phyloP scores from a whole-genome alignment of 768 basidiomycete species.

The Auricularia heimuer region DNA sequence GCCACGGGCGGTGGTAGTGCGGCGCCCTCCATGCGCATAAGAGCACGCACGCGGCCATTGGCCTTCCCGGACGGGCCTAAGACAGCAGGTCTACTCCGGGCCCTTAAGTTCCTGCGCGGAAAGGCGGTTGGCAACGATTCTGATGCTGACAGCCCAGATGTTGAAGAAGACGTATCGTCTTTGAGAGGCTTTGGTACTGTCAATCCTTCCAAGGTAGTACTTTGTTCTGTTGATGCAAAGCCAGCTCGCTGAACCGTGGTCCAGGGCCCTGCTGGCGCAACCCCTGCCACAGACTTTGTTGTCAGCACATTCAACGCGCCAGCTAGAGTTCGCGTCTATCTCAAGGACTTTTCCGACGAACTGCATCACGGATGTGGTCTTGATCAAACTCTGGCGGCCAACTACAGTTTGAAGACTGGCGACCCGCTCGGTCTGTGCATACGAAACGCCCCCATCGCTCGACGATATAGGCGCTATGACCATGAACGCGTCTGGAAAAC shows the following conservation, averaged over 20 bases:
- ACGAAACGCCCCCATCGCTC: conserved; percentile 52
- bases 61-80: conserved; percentile 24
- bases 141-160: neutral
- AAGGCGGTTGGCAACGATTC: neutral
- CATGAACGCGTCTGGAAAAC: conserved; percentile 62
- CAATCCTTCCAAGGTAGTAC: neutral
- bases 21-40: conserved; percentile 38
- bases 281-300: conserved; percentile 24
- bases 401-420: conserved; percentile 43
- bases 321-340: neutral
- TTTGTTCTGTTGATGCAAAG: neutral
- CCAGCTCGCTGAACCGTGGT: neutral
- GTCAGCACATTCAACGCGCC: conserved; percentile 8
- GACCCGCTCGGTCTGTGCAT: conserved; percentile 42
- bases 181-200: conserved; percentile 1
- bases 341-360: conserved; percentile 29
- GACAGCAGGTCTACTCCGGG: conserved; percentile 16
- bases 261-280: neutral
- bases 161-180: neutral
- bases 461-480: conserved; percentile 47
- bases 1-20: conserved; percentile 52
- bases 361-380: conserved; percentile 38
- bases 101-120: neutral
- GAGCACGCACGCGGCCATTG: conserved; percentile 13
- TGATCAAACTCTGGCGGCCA: conserved; percentile 48